Percentiles rank a stretch among this genome's conserved stretches.
Evolutionary conservation across 768 basidiomycete genomes (phyloP).

Genomic region (Phlebiopsis flavidoalba): DNA sequence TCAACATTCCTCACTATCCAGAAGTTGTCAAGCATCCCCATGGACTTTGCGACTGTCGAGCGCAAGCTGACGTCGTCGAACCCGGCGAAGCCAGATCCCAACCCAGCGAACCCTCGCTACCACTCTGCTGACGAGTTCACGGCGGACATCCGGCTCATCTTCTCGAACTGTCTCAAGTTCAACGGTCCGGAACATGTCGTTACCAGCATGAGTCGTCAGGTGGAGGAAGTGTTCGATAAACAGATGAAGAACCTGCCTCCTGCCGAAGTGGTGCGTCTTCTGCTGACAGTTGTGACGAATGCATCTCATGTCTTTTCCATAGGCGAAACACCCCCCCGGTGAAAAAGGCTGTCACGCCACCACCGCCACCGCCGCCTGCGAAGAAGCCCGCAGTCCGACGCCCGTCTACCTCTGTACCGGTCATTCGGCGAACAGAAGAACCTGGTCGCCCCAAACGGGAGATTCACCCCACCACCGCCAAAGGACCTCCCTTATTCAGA

Average conservation of each 20-base stretch:
- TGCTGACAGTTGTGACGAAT: background rate
- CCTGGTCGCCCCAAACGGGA: slow-evolving; percentile 92
- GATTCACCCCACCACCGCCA: slow-evolving; percentile 91
- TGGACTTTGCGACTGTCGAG: slow-evolving; percentile 94
- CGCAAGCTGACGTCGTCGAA: slow-evolving; percentile 80
- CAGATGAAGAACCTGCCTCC: slow-evolving; percentile 79
- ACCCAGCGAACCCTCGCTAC: slow-evolving; percentile 73
- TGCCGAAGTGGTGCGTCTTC: slow-evolving; percentile 59
- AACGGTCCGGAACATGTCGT: slow-evolving; percentile 90
- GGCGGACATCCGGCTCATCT: slow-evolving; percentile 81
- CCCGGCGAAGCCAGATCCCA: slow-evolving; percentile 68
- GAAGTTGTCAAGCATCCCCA: slow-evolving; percentile 83
- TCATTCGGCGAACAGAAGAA: slow-evolving; percentile 73
- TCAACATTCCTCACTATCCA: slow-evolving; percentile 85
- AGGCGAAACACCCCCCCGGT: slow-evolving; percentile 36
- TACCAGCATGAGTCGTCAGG: slow-evolving; percentile 69
- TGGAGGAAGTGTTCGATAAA: slow-evolving; percentile 86
- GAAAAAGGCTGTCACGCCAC: slow-evolving; percentile 37
- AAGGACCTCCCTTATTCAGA: slow-evolving; percentile 87
- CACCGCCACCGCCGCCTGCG: slow-evolving; percentile 37
- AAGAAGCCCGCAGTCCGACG: slow-evolving; percentile 52
- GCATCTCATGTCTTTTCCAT: slow-evolving; percentile 15
- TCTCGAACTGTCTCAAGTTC: slow-evolving; percentile 84
- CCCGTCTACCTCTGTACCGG: slow-evolving; percentile 75
- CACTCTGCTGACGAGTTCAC: slow-evolving; percentile 73